Base-by-base conservation (phyloP, 441 rosid species). In the Brassica balearica region DNA sequence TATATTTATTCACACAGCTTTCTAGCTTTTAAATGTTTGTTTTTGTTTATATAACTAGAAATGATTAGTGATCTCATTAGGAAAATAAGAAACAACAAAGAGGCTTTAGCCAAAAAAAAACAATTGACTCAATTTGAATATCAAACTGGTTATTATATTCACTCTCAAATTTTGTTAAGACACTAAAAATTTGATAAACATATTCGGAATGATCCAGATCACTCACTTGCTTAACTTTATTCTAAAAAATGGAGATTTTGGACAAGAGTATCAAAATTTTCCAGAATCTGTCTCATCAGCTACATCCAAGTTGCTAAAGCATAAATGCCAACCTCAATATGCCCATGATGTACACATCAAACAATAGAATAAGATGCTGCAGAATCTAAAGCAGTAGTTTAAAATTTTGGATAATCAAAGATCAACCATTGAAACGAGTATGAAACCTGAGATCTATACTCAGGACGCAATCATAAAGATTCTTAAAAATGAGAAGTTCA, bases 301-400 rank as follows among this genome's bases (percentile, higher is more conserved):
- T 68, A 29, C 74, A 64, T 29, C 71, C 82, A 64, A 79, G 62
- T 69, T 79, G 78, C 53, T 29, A 55, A 27, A 79, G 82, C 75
- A 79, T 55, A 74, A 74, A 62, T 74, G 62, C 78, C 71, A 73
- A 72, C 12, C 43, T 8, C 55, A 68, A 73, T 46, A 78, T 73
- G 78, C 43, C 72, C 46, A 78, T 8, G 73, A 66, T 67, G 59
- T 51, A 65, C 22, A 72, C 69, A 78, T 72, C 71, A 73, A 51
- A 61, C 69, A 34, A 73, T 41, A 68, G 78, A 68, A 56, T 73
- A 68, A 53, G 78, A 56, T 56, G 25, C 62, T 56, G 12, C 6
- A 56, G 25, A 56, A 56, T 17, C 27, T 19, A 19, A 17, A 19
- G 7, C 62, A 19, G 25, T 19, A 17, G 69, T 46, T 67, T 19